Percentiles rank a stretch among this genome's conserved stretches.
Evolutionary conservation across 331 rosid genomes (phyloP).

Genomic region (Prunus yedoensis): DNA sequence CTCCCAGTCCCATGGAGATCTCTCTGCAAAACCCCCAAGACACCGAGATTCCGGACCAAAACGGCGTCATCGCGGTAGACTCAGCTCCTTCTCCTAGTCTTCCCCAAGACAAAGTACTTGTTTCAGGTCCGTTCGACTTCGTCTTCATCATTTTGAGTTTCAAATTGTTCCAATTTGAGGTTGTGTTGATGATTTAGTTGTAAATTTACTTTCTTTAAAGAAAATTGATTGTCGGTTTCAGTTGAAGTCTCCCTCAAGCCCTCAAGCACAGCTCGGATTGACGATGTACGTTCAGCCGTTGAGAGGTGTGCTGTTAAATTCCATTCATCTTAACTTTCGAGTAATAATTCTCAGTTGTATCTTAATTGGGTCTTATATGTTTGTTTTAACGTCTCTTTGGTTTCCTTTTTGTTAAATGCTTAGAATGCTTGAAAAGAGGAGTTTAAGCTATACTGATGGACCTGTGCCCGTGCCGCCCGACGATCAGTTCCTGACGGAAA

Average conservation of each 20-base stretch:
- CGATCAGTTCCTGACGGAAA: constrained; percentile 64
- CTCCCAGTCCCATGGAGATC: constrained; percentile 76
- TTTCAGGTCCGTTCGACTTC: constrained; percentile 52
- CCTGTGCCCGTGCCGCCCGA: constrained; percentile 69
- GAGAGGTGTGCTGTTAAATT: constrained; percentile 48
- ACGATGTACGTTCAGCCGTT: constrained; percentile 67
- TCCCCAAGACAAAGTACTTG: constrained; percentile 52
- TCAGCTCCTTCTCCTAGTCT: constrained; percentile 35
- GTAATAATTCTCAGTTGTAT: not conserved
- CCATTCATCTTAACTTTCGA: not conserved
- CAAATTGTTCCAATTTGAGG: not conserved
- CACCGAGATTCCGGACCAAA: constrained; percentile 32
- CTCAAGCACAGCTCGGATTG: constrained; percentile 71
- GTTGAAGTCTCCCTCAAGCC: constrained; percentile 88
- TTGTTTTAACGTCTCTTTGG: not conserved
- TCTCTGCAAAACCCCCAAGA: constrained; percentile 39
- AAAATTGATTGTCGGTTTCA: constrained; percentile 16
- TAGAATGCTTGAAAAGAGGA: constrained; percentile 96
- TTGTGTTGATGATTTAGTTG: not conserved
- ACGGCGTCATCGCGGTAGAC: constrained; percentile 31
- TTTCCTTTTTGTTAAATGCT: constrained; percentile 3
- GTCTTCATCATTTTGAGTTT: not conserved
- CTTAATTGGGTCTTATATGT: constrained; percentile 6
- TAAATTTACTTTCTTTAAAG: constrained; percentile 12
- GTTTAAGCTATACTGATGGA: constrained; percentile 82